A percentile compares a stretch with the other conserved stretches of the same genome.
phyloP scores from a whole-genome alignment of 495 filamentous ascomycete genomes.

The Aspergillus bridgeri region DNA sequence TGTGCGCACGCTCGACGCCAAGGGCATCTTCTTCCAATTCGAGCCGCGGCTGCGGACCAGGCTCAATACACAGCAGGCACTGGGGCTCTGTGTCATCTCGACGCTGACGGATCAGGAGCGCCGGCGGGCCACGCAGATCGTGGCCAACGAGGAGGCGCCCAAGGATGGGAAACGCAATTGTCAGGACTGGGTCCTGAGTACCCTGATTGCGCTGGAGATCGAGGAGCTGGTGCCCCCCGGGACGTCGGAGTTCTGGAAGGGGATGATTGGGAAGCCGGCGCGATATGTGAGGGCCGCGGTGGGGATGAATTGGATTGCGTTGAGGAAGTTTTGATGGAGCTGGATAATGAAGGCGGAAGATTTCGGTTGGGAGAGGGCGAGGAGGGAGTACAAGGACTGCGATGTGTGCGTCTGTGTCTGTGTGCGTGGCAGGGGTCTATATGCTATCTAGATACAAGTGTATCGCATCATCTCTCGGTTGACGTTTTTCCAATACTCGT shows the following conservation, averaged over 20 bases:
- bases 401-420: too few relatives aligned
- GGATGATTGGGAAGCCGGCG: constrained; percentile 18
- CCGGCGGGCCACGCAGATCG: constrained; percentile 15
- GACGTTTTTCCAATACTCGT: constrained; percentile 7
- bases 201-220: constrained; percentile 22
- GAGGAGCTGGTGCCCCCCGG: constrained; percentile 22
- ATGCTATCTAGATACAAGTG: constrained; percentile 1
- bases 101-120: constrained; percentile 12
- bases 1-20: constrained; percentile 19
- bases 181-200: constrained; percentile 27
- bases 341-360: background rate
- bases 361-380: too few relatives aligned
- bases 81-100: constrained; percentile 15
- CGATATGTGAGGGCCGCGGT: constrained; percentile 13
- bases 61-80: constrained; percentile 10
- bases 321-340: background rate
- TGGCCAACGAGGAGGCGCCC: constrained; percentile 17
- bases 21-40: constrained; percentile 15
- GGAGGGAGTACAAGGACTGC: too few relatives aligned
- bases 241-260: constrained; percentile 25
- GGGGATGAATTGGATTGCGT: constrained; percentile 14
- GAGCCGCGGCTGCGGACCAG: constrained; percentile 10
- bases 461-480: constrained; percentile 11
- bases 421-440: too few relatives aligned
- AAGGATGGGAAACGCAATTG: constrained; percentile 18